Evolutionary conservation across 345 rosid genomes (phyloP), one percentile per base, ranked within the genome.

Genomic region (Acer negundo): DNA sequence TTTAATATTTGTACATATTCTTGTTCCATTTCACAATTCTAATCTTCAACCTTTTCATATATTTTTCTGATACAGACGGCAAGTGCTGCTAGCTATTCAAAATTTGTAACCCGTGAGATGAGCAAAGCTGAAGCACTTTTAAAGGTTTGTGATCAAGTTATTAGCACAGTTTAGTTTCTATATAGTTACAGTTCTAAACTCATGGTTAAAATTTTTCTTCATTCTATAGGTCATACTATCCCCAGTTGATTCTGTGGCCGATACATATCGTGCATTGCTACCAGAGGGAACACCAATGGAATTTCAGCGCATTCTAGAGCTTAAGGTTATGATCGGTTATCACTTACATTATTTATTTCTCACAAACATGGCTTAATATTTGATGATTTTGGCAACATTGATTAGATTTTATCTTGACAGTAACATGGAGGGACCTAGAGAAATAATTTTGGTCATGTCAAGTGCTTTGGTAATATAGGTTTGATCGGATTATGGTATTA

Each of bases 41-140:
- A 46, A 65, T 19, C 16, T 61, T 51, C 5, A 44, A 20, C 31
- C 22, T 17, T 35, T 75, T 70, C 49, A n/a, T 67, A 56, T 74
- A 17, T 77, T 79, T 81, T 26, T 75, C 10, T 66, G 77, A 73
- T 49, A 62, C 89, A 96, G 99, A 85, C 94, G 40, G 82, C 99
- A 35, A 83, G 86, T 77, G 97, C 98, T 85, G 91, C 97, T 47
- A 92, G 93, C 83, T 96, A 94, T 81, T 87, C 94, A 8, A 94
- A 92, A 89, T 96, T 96, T 80, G 97, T 96, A 59, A 96, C 95
- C 86, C 95, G 98, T 75, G 98, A 94, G 89, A 96, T 96, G 99
- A 94, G 99, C 90, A 92, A 93, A 90, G 99, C 98, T 74, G 99
- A 96, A 91, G 98, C 99, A 78, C 97, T 96, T 76, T 85, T 96